A percentile compares a stretch with the other conserved stretches of the same genome.
Conservation (phyloP, 306 rosid genomes). For the Sindora glabra region DNA sequence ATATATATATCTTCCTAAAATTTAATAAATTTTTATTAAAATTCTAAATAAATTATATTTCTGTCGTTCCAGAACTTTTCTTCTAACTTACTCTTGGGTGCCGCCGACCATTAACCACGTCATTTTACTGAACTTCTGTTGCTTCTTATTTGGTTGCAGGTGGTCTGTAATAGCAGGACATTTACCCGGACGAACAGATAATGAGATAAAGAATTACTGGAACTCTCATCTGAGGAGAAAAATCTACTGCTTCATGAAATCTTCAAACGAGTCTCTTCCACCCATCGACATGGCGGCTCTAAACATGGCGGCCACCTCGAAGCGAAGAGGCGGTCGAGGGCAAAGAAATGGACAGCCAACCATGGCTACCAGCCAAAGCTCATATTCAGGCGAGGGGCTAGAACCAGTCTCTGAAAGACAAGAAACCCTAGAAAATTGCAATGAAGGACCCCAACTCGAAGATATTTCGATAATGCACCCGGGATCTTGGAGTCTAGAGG, state of each 20-base stretch:
- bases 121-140: not conserved
- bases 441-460: constrained; percentile 10
- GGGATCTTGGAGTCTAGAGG: not conserved
- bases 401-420: constrained; percentile 8
- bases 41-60: too few relatives aligned
- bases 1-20: too few relatives aligned
- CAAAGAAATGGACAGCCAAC: constrained; percentile 16
- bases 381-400: not conserved
- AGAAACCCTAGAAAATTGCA: not conserved
- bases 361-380: constrained; percentile 12
- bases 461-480: constrained; percentile 6
- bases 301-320: constrained; percentile 15
- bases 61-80: too few relatives aligned
- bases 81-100: too few relatives aligned
- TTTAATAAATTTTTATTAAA: too few relatives aligned
- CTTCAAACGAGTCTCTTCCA: constrained; percentile 23
- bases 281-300: constrained; percentile 16
- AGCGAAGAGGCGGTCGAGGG: constrained; percentile 11
- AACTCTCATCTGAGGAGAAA: constrained; percentile 76
- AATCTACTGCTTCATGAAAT: constrained; percentile 46
- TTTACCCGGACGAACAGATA: constrained; percentile 79
- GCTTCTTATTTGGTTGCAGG: constrained; percentile 27
- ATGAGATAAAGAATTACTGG: constrained; percentile 85
- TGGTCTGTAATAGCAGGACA: constrained; percentile 82
- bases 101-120: too few relatives aligned